These are phyloP conservation scores for Aspergillus arachidicola DNA, from an alignment of 2,329 filamentous ascomycete species.

Conservation along the genomic window DNA sequence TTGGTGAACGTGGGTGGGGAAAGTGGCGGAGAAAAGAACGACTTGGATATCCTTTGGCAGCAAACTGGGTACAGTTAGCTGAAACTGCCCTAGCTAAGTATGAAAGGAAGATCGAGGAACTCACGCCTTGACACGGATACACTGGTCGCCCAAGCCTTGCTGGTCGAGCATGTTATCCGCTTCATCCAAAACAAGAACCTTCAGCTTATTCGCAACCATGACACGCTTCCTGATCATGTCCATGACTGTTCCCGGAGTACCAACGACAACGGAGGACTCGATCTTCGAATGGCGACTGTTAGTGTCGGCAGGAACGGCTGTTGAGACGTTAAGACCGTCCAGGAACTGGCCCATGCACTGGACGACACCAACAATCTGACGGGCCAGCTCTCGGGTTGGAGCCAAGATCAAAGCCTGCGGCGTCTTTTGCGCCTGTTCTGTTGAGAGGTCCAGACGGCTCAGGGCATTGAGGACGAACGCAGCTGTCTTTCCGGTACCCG, in stretches of 20 bases:
- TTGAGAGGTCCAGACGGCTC: conserved; percentile 75
- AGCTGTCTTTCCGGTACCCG: conserved; percentile 95
- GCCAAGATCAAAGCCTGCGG: conserved; percentile 90
- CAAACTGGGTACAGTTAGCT: conserved; percentile 53
- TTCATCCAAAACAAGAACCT: conserved; percentile 89
- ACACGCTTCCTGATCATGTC: conserved; percentile 79
- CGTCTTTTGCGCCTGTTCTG: conserved; percentile 54
- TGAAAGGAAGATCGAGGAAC: conserved; percentile 31
- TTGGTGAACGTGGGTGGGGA: conserved; percentile 79
- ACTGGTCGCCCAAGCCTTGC: conserved; percentile 93
- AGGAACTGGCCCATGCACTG: conserved; percentile 83
- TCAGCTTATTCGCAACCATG: conserved; percentile 72
- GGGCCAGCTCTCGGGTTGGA: conserved; percentile 89
- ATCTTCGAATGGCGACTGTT: conserved; percentile 70
- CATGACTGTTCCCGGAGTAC: conserved; percentile 90
- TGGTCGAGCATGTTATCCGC: conserved; percentile 99
- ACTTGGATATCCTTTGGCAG: conserved; percentile 78
- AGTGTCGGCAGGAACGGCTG: conserved; percentile 77
- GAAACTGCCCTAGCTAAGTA: not conserved
- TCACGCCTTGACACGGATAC: conserved; percentile 82
- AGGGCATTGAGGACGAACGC: conserved; percentile 94
- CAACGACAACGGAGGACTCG: conserved; percentile 79
- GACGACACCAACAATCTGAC: conserved; percentile 88
- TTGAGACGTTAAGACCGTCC: conserved; percentile 71
- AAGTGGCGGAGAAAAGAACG: conserved; percentile 93